A percentile compares a stretch with the other conserved stretches of the same genome.
Evolutionary conservation across 306 rosid genomes (phyloP).

Genomic region (Coriaria nepalensis): DNA sequence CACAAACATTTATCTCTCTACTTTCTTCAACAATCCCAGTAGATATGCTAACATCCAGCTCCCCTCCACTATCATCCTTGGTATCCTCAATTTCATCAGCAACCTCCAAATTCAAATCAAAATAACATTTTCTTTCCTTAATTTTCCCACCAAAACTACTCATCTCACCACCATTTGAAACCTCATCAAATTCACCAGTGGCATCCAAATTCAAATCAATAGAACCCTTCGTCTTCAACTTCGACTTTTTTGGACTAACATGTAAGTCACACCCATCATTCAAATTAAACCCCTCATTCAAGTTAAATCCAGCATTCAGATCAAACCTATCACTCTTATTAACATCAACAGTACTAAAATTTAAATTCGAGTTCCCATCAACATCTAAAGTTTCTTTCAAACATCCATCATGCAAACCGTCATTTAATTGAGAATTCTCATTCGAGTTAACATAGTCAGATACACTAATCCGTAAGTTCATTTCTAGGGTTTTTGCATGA

Average conservation of each 20-base stretch:
- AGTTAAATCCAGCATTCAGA: slow-evolving; percentile 57
- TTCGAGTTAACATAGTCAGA: slow-evolving; percentile 18
- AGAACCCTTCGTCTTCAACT: slow-evolving; percentile 29
- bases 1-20: slow-evolving; percentile 13
- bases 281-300: slow-evolving; percentile 36
- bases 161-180: slow-evolving; percentile 10
- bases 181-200: slow-evolving; percentile 35
- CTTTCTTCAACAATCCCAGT: slow-evolving; percentile 19
- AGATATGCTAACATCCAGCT: slow-evolving; percentile 15
- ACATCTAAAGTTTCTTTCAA: slow-evolving; percentile 11
- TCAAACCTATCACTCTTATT: slow-evolving; percentile 41
- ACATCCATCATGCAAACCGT: slow-evolving; percentile 27
- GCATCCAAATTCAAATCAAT: slow-evolving; percentile 80
- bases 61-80: slow-evolving; percentile 22
- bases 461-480: slow-evolving; percentile 18
- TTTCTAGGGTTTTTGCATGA: slow-evolving; percentile 23
- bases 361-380: slow-evolving; percentile 14
- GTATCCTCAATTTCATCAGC: slow-evolving; percentile 44
- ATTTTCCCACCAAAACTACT: slow-evolving; percentile 19
- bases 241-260: slow-evolving; percentile 10
- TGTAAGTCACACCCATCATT: slow-evolving; percentile 24
- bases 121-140: slow-evolving; percentile 35
- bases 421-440: slow-evolving; percentile 16
- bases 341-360: slow-evolving; percentile 6
- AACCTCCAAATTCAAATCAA: slow-evolving; percentile 78